Evolutionary conservation across 2,329 filamentous ascomycete genomes (phyloP).

Genomic region (Fusarium algeriense): DNA sequence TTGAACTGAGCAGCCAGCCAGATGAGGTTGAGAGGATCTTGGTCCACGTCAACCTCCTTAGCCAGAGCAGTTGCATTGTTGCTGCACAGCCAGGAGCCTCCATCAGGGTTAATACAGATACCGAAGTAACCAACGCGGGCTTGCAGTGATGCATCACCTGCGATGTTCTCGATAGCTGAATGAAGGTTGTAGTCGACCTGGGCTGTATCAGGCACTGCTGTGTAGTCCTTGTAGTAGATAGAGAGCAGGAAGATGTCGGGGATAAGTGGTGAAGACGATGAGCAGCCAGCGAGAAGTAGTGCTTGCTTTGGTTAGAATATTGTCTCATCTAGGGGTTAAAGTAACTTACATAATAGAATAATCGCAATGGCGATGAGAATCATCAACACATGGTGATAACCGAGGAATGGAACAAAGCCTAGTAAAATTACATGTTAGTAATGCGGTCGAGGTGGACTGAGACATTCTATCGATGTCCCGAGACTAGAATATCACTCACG

Average conservation of each 20-base stretch:
- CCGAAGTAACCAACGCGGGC: conserved; percentile 98
- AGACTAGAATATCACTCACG: conserved; percentile 53
- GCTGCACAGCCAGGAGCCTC: conserved; percentile 92
- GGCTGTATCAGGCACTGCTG: conserved; percentile 82
- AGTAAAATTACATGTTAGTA: conserved; percentile 39
- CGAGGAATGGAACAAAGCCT: conserved; percentile 77
- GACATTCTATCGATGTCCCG: conserved; percentile 35
- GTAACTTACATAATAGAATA: conserved; percentile 89
- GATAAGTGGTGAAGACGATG: conserved; percentile 94
- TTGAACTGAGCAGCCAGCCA: conserved; percentile 98
- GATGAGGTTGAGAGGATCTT: conserved; percentile 96
- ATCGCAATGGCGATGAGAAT: conserved; percentile 94
- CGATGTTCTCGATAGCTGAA: conserved; percentile 88
- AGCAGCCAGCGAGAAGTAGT: conserved; percentile 93
- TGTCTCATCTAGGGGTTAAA: not conserved
- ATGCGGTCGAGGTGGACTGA: conserved; percentile 5
- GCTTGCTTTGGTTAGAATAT: conserved; percentile 63
- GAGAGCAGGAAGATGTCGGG: conserved; percentile 97
- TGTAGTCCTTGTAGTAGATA: conserved; percentile 94
- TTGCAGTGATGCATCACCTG: conserved; percentile 84
- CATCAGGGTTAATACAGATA: conserved; percentile 93
- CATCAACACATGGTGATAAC: conserved; percentile 92
- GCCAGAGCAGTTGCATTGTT: conserved; percentile 96
- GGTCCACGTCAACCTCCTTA: conserved; percentile 87
- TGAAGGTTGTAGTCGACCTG: conserved; percentile 93